Evolutionary conservation across 495 filamentous ascomycete genomes (phyloP).

Genomic region (Tuber microsphaerosporum): DNA sequence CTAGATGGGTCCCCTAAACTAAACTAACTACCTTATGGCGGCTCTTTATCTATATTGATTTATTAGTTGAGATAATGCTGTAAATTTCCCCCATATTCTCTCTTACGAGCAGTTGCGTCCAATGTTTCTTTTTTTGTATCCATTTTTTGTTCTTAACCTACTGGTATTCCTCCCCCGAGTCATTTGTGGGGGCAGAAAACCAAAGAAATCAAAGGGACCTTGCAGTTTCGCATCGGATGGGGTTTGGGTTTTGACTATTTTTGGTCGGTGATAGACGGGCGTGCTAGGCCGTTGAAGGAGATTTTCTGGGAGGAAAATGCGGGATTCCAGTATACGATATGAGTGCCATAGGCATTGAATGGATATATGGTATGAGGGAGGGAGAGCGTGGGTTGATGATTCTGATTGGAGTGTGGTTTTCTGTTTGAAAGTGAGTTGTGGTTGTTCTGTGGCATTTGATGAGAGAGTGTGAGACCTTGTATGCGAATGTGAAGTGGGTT

Average conservation of each 20-base stretch:
- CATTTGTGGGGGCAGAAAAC: neutral
- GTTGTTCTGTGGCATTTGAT: neutral
- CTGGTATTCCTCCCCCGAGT: neutral
- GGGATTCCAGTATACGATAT: neutral
- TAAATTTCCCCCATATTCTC: neutral
- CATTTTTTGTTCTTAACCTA: slow-evolving; percentile 20
- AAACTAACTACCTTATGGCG: neutral
- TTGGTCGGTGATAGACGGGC: neutral
- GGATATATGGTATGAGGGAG: neutral
- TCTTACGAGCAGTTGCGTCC: neutral
- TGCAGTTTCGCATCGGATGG: neutral
- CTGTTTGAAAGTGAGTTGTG: neutral
- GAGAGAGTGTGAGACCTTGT: neutral
- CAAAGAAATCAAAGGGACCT: neutral
- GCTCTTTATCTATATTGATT: neutral
- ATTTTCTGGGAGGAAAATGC: neutral
- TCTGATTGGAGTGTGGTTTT: neutral
- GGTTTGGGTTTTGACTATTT: neutral
- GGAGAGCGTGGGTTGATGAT: neutral
- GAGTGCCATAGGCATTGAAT: neutral
- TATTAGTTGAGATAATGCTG: neutral
- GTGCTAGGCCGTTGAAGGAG: neutral
- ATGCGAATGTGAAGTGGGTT: neutral
- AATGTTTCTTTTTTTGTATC: neutral
- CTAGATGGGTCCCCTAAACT: slow-evolving; percentile 38